Conservation (phyloP, 768 basidiomycete species). For the Phanerodontia chrysosporium region DNA sequence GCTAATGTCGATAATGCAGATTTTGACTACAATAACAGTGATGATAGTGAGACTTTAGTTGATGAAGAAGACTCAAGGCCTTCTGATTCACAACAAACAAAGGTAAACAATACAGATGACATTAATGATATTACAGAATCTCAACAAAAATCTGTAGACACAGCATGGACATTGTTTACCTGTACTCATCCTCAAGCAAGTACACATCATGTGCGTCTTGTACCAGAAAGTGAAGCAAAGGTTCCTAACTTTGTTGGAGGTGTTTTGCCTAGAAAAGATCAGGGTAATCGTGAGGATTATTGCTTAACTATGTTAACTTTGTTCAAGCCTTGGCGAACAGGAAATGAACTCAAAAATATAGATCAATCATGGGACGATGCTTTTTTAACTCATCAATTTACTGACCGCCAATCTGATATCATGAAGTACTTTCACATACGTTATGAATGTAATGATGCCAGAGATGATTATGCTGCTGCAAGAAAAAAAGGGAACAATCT, state of each 20-base stretch:
- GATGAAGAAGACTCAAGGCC: background rate
- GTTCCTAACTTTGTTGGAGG: conserved; percentile 29
- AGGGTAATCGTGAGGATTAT: conserved; percentile 15
- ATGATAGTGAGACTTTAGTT: background rate
- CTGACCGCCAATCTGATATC: conserved; percentile 12
- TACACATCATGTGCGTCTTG: background rate
- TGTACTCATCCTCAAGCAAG: background rate
- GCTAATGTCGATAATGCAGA: too few relatives aligned
- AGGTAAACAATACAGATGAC: too few relatives aligned
- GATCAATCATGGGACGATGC: background rate
- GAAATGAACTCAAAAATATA: background rate
- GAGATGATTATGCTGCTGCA: conserved; percentile 29
- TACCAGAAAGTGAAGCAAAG: background rate
- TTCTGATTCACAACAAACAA: background rate
- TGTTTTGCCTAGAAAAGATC: conserved; percentile 24
- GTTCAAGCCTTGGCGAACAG: conserved; percentile 4
- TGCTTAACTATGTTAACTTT: conserved; percentile 19
- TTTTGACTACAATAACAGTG: too few relatives aligned
- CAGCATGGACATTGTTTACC: background rate
- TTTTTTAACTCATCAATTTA: background rate
- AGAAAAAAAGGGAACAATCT: background rate
- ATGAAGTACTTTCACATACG: conserved; percentile 23
- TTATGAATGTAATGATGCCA: conserved; percentile 34
- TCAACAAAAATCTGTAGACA: background rate
- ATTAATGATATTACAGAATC: background rate